Conservation (phyloP, 1,284 basidiomycete species). For the Gastroboletus turbinatus region DNA sequence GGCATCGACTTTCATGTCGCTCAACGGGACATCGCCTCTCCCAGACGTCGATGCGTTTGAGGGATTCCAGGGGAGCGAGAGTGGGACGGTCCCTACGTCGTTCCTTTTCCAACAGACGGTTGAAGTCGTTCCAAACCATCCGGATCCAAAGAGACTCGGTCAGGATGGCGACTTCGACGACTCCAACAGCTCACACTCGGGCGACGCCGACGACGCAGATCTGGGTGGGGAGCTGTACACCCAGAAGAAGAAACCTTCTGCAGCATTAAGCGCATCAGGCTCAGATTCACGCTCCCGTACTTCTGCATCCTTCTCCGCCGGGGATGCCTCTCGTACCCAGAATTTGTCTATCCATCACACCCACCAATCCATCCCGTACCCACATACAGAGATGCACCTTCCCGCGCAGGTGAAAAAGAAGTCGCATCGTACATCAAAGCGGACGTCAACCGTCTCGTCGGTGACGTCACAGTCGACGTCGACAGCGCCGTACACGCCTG, state of each 20-base stretch:
- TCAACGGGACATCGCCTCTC: constrained; percentile 28
- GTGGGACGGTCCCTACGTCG: background rate
- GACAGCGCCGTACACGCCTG: constrained; percentile 27
- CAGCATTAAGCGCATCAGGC: constrained; percentile 37
- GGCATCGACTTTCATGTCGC: constrained; percentile 39
- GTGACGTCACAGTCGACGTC: constrained; percentile 37
- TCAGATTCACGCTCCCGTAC: constrained; percentile 63
- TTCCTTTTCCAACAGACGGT: background rate
- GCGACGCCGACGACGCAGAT: constrained; percentile 54
- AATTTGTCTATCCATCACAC: constrained; percentile 9
- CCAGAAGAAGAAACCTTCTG: constrained; percentile 34
- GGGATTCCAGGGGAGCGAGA: constrained; percentile 55
- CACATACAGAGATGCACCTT: constrained; percentile 29
- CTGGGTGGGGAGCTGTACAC: constrained; percentile 58
- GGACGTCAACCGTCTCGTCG: constrained; percentile 32
- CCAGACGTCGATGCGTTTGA: constrained; percentile 46
- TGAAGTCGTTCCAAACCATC: background rate
- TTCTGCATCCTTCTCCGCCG: constrained; percentile 47
- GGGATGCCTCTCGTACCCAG: constrained; percentile 24
- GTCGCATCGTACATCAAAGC: constrained; percentile 27
- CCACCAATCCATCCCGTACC: constrained; percentile 24
- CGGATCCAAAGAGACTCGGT: background rate
- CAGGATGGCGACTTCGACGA: background rate
- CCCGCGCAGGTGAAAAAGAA: constrained; percentile 24
- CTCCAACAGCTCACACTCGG: constrained; percentile 27